A percentile compares a stretch with the other conserved stretches of the same genome.
Evolutionary conservation across 192 early-diverging fungal genomes (phyloP).

Genomic region (Gamsiella multidivaricata): DNA sequence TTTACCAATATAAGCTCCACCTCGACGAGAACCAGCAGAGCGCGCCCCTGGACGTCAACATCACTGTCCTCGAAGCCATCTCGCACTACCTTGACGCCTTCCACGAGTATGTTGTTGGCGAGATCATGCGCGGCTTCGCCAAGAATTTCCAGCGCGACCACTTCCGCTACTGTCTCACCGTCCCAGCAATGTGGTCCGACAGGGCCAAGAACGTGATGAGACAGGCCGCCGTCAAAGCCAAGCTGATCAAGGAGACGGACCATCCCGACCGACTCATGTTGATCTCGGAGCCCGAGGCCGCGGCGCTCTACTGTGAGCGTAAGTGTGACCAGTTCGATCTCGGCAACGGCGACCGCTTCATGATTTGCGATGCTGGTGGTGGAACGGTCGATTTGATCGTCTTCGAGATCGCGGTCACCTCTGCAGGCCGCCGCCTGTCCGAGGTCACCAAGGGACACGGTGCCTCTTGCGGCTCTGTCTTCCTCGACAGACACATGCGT

Average conservation of each 20-base stretch:
- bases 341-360: slow-evolving; percentile 52
- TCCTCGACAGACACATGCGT: slow-evolving; percentile 58
- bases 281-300: slow-evolving; percentile 60
- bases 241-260: slow-evolving; percentile 43
- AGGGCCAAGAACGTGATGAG: slow-evolving; percentile 59
- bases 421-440: slow-evolving; percentile 43
- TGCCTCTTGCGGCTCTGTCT: slow-evolving; percentile 60
- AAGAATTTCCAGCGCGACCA: slow-evolving; percentile 57
- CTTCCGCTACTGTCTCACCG: slow-evolving; percentile 53
- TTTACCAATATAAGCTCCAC: slow-evolving; percentile 57
- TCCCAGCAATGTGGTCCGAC: slow-evolving; percentile 51
- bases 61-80: slow-evolving; percentile 55
- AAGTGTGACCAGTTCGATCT: slow-evolving; percentile 59
- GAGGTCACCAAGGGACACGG: slow-evolving; percentile 62
- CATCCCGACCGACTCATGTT: slow-evolving; percentile 56
- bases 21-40: slow-evolving; percentile 54
- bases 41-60: slow-evolving; percentile 50
- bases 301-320: slow-evolving; percentile 59
- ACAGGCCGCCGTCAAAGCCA: slow-evolving; percentile 55
- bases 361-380: slow-evolving; percentile 65
- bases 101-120: slow-evolving; percentile 51
- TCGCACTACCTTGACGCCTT: slow-evolving; percentile 58
- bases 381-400: slow-evolving; percentile 66
- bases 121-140: slow-evolving; percentile 58
- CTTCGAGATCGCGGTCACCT: slow-evolving; percentile 59